Percentiles rank a stretch among this genome's conserved stretches.
phyloP scores from a whole-genome alignment of 495 filamentous ascomycete species.

The Podospora didyma region DNA sequence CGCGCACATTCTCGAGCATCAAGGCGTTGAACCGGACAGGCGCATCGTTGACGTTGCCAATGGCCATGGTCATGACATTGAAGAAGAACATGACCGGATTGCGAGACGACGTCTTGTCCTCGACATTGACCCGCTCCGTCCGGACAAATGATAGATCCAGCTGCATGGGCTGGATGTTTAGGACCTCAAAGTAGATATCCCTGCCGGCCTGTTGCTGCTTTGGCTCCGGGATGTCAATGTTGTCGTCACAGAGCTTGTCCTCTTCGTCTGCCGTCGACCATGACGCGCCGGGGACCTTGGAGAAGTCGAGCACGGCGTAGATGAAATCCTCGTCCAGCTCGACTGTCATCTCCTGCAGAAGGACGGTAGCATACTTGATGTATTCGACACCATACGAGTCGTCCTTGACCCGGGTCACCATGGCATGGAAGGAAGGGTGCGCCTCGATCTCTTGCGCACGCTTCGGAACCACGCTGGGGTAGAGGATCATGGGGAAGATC shows the following conservation, averaged over 20 bases:
- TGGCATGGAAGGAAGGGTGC: slow-evolving; percentile 88
- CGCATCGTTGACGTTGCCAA: slow-evolving; percentile 97
- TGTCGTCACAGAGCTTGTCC: slow-evolving; percentile 83
- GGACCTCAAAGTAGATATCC: slow-evolving; percentile 95
- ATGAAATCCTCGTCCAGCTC: slow-evolving; percentile 98
- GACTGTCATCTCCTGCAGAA: slow-evolving; percentile 96
- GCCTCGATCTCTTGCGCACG: slow-evolving; percentile 95
- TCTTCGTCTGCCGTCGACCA: slow-evolving; percentile 78
- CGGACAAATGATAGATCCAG: slow-evolving; percentile 95
- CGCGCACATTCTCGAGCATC: slow-evolving; percentile 91
- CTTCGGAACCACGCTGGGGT: slow-evolving; percentile 98
- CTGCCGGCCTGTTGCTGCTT: slow-evolving; percentile 75
- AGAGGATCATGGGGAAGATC: slow-evolving; percentile 95
- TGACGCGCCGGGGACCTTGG: slow-evolving; percentile 87
- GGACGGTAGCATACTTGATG: slow-evolving; percentile 93
- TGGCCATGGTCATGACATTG: slow-evolving; percentile 97
- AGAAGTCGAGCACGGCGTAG: slow-evolving; percentile 91
- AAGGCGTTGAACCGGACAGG: slow-evolving; percentile 88
- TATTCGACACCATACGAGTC: slow-evolving; percentile 97
- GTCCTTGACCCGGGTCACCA: slow-evolving; percentile 92
- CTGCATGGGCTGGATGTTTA: slow-evolving; percentile 97
- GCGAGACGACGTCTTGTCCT: slow-evolving; percentile 82
- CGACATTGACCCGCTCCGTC: slow-evolving; percentile 92
- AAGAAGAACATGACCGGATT: slow-evolving; percentile 98
- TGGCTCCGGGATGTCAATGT: slow-evolving; percentile 87